Percentiles rank a stretch among this genome's conserved stretches.
Conservation (phyloP, 768 basidiomycete species). For the Serendipita sp. region DNA sequence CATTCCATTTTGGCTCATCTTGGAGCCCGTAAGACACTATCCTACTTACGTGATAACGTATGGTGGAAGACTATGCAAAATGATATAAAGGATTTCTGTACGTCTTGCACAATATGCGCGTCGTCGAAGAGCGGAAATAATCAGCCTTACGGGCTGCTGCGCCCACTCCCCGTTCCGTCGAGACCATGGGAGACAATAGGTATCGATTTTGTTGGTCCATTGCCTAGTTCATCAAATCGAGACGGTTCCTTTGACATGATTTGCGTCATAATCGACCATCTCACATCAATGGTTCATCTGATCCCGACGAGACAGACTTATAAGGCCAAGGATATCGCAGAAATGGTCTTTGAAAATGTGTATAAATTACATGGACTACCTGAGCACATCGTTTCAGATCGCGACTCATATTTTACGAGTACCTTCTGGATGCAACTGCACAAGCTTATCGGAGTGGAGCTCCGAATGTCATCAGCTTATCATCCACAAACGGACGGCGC, state of each 20-base stretch:
- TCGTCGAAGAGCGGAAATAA: slow-evolving; percentile 12
- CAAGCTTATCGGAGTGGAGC: slow-evolving; percentile 17
- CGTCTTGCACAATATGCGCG: slow-evolving; percentile 14
- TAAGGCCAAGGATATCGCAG: slow-evolving; percentile 20
- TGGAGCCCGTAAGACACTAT: slow-evolving; percentile 20
- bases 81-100: slow-evolving; percentile 28
- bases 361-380: slow-evolving; percentile 28
- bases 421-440: slow-evolving; percentile 26
- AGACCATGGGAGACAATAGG: slow-evolving; percentile 19
- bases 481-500: slow-evolving; percentile 29
- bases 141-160: slow-evolving; percentile 19
- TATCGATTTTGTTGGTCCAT: slow-evolving; percentile 25
- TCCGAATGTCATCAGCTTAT: slow-evolving; percentile 24
- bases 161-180: slow-evolving; percentile 18
- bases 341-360: slow-evolving; percentile 21
- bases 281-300: slow-evolving; percentile 16
- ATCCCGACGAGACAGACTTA: slow-evolving; percentile 19
- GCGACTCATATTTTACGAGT: slow-evolving; percentile 28
- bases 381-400: slow-evolving; percentile 23
- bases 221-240: slow-evolving; percentile 22
- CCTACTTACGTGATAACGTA: slow-evolving; percentile 20
- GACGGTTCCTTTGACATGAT: slow-evolving; percentile 16
- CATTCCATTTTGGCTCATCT: slow-evolving; percentile 27
- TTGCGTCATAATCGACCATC: slow-evolving; percentile 15
- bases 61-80: slow-evolving; percentile 26